Conservation (phyloP, 441 rosid genomes). For the Macaranga tanarius region DNA sequence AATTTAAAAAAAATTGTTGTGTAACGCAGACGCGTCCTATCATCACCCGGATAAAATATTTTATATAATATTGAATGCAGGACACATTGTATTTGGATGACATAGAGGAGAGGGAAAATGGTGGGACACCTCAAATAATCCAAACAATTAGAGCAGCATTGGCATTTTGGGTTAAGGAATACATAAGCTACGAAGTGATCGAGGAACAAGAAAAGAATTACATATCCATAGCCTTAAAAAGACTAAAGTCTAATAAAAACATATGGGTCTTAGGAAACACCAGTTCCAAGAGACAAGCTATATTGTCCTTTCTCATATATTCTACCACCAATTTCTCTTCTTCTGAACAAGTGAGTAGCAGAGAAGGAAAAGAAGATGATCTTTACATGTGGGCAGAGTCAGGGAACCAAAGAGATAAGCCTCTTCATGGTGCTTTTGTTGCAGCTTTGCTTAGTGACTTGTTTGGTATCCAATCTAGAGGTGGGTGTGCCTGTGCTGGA, state of each 20-base stretch:
- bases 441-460: slow-evolving; percentile 56
- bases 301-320: slow-evolving; percentile 51
- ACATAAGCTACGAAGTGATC: slow-evolving; percentile 37
- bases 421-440: slow-evolving; percentile 58
- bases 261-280: slow-evolving; percentile 47
- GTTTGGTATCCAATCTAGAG: slow-evolving; percentile 67
- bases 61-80: slow-evolving; percentile 26
- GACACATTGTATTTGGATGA: slow-evolving; percentile 51
- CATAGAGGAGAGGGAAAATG: slow-evolving; percentile 59
- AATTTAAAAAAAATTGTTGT: too few relatives aligned
- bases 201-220: slow-evolving; percentile 36
- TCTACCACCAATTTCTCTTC: slow-evolving; percentile 33
- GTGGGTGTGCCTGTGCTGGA: slow-evolving; percentile 67
- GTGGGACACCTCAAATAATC: slow-evolving; percentile 63
- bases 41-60: too few relatives aligned
- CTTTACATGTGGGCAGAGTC: slow-evolving; percentile 43
- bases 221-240: slow-evolving; percentile 42
- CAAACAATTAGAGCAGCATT: slow-evolving; percentile 55
- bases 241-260: slow-evolving; percentile 44
- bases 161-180: slow-evolving; percentile 61
- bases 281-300: slow-evolving; percentile 35
- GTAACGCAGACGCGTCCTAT: too few relatives aligned
- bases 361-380: not conserved
- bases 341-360: not conserved
- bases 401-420: slow-evolving; percentile 41